Conservation (phyloP, 2,329 filamentous ascomycete genomes). For the Botrytis sinoallii region DNA sequence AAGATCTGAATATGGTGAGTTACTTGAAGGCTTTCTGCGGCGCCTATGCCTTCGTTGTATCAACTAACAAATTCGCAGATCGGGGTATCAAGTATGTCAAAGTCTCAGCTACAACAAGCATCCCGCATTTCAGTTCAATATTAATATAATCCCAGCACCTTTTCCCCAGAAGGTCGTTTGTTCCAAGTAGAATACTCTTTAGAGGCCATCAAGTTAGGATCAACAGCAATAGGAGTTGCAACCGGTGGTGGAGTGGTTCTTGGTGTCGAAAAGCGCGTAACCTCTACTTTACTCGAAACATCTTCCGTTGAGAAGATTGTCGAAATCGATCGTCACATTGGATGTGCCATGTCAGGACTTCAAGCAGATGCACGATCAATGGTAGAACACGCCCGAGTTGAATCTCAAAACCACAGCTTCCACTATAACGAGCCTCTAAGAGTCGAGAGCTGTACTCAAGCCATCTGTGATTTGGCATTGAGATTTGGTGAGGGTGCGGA, state of each 20-base stretch:
- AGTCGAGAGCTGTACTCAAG: constrained; percentile 97
- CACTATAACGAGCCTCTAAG: constrained; percentile 94
- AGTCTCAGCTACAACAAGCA: constrained; percentile 24
- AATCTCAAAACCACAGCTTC: constrained; percentile 95
- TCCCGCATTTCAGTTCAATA: constrained; percentile 19
- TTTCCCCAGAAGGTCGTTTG: constrained; percentile 98
- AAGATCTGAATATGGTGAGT: constrained; percentile 98
- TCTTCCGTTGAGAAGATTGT: constrained; percentile 99
- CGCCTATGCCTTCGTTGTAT: constrained; percentile 26
- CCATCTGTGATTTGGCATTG: constrained; percentile 94
- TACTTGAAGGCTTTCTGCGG: constrained; percentile 20
- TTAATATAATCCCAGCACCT: constrained; percentile 64
- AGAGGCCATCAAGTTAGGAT: constrained; percentile 99
- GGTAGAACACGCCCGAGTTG: constrained; percentile 97
- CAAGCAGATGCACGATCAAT: constrained; percentile 97
- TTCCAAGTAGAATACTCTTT: constrained; percentile 99
- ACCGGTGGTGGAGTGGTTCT: constrained; percentile 94
- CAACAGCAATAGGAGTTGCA: constrained; percentile 95
- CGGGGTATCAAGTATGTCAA: constrained; percentile 88
- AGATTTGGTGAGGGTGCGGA: constrained; percentile 96
- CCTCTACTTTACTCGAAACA: constrained; percentile 93
- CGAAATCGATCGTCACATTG: constrained; percentile 98
- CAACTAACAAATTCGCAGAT: constrained; percentile 58
- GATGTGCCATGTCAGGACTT: constrained; percentile 96
- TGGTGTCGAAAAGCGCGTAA: constrained; percentile 98